phyloP scores from a whole-genome alignment of 192 early-diverging fungal genomes.

The Coemansia sp. region DNA sequence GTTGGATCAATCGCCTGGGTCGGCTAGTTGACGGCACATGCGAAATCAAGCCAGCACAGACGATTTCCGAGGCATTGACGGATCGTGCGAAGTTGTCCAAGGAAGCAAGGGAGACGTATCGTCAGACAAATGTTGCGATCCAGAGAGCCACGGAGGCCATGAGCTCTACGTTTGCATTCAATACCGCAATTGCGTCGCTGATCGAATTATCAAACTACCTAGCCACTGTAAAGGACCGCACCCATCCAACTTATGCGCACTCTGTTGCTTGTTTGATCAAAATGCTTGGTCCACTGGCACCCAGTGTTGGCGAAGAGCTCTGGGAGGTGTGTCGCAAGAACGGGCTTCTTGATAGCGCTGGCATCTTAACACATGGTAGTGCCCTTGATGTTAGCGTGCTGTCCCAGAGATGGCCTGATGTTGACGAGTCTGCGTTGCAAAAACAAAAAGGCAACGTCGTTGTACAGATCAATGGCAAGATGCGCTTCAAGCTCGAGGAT shows the following conservation, averaged over 20 bases:
- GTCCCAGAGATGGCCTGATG: conserved; percentile 59
- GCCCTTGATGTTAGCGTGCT: conserved; percentile 41
- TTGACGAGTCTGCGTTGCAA: conserved; percentile 57
- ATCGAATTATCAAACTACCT: conserved; percentile 76
- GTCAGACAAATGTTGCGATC: conserved; percentile 35
- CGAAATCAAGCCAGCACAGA: conserved; percentile 48
- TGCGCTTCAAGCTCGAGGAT: conserved; percentile 61
- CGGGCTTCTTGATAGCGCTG: conserved; percentile 26
- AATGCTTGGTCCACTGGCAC: conserved; percentile 75
- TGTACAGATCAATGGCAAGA: conserved; percentile 76
- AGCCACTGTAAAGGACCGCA: conserved; percentile 12
- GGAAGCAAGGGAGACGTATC: conserved; percentile 38
- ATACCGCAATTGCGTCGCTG: conserved; percentile 80
- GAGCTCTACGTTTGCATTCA: conserved; percentile 61
- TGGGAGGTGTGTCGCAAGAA: conserved; percentile 52
- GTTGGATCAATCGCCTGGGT: conserved; percentile 71
- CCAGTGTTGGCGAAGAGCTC: conserved; percentile 72
- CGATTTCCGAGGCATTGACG: conserved; percentile 49
- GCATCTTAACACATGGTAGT: background rate
- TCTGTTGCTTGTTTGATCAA: conserved; percentile 60
- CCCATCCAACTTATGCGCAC: conserved; percentile 57
- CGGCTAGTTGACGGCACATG: conserved; percentile 56
- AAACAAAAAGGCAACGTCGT: conserved; percentile 53
- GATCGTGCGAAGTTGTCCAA: conserved; percentile 20
- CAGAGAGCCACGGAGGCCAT: conserved; percentile 53